Evolutionary conservation across 305 asterid genomes (phyloP).

Genomic region (Ajuga reptans): DNA sequence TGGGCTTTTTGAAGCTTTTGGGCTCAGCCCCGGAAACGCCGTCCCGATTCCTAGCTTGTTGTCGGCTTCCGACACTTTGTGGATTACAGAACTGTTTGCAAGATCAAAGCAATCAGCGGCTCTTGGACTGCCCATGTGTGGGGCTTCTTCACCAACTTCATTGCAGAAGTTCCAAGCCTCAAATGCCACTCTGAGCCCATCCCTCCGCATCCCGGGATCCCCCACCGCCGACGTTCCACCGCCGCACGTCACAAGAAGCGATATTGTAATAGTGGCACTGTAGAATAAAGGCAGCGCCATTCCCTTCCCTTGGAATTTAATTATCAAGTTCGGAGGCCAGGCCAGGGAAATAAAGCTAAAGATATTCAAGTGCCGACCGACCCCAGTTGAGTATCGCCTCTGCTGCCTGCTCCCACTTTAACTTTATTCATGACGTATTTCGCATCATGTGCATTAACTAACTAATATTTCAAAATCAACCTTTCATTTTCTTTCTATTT

Average conservation of each 20-base stretch:
- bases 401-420: background rate
- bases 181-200: constrained; percentile 55
- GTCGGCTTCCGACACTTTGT: constrained; percentile 44
- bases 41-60: constrained; percentile 52
- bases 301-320: background rate
- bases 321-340: no score
- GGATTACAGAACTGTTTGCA: constrained; percentile 27
- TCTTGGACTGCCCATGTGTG: constrained; percentile 60
- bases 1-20: constrained; percentile 36
- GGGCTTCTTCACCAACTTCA: constrained; percentile 60
- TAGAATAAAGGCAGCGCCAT: background rate
- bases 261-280: background rate
- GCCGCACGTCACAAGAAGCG: background rate
- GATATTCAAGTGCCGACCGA: no score
- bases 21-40: constrained; percentile 39
- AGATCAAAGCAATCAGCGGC: constrained; percentile 69
- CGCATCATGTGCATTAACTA: no score
- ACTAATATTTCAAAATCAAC: no score
- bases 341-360: no score
- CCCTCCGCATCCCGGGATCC: constrained; percentile 59
- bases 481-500: background rate
- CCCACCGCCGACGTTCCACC: constrained; percentile 39
- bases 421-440: background rate
- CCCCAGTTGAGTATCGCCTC: no score
- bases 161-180: constrained; percentile 81